Base-by-base conservation (phyloP, 331 rosid genomes). In the Quercus phellos region DNA sequence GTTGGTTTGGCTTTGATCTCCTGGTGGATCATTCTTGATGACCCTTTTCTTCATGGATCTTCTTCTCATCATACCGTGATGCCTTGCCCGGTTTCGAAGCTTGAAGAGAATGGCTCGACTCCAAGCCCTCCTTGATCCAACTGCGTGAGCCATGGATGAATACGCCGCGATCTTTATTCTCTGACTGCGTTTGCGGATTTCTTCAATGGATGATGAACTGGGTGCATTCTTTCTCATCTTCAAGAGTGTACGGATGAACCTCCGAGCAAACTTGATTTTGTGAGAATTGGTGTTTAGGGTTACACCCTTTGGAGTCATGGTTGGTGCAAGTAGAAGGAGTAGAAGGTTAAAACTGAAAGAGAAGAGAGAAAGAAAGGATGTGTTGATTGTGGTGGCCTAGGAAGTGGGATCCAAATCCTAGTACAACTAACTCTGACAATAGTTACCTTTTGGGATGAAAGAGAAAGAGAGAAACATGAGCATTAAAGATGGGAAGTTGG, bases 111-210 rank as follows among this genome's bases (percentile, higher is more conserved):
- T 27, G 46, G 88, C 88, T 58, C 86, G 82, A 46, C 84, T 76
- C 90, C 90, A 87, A 4, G 78, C 84, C 67, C 67, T 56, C 61
- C 77, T 72, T 7, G 86, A 76, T 75, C 90, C 90, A 0, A 75
- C 88, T 1, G 74, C 79, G 14, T 66, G 76, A 22, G 90, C 90
- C 88, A 87, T 87, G 73, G 88, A 81, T 0, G 74, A 73, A 70
- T 84, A 81, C 2, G 88, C 86, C 1, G 79, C 84, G 56, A 73
- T 16, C 80, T 84, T 81, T 27, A 87, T 87, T 73, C 76, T 80
- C 56, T 46, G 68, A n/a, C 80, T 73, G 6, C 74, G 42, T 1
- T 68, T 74, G 6, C 19, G 77, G 69, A 74, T 75, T 53, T 80
- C 74, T 0, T 58, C 75, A 0, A 60, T 5, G 5, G 70, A 74